Evolutionary conservation across 2,329 filamentous ascomycete genomes (phyloP).

Genomic region (Ophiostoma ulmi): DNA sequence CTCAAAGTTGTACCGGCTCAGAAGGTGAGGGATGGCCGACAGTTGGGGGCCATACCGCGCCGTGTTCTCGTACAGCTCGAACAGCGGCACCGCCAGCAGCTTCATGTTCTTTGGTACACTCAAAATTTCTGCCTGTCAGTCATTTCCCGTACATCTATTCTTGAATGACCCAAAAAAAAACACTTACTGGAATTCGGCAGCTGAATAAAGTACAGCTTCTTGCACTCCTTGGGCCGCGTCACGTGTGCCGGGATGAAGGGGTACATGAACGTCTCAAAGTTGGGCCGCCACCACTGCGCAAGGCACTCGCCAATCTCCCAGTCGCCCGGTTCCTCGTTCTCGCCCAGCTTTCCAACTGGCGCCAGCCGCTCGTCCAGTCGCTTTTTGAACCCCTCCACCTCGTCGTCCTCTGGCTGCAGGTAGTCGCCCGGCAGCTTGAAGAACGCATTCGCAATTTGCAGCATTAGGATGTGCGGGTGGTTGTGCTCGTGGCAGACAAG

Average conservation of each 20-base stretch:
- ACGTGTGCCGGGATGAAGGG: slow-evolving; percentile 95
- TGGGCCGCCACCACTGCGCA: slow-evolving; percentile 97
- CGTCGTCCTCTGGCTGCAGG: slow-evolving; percentile 80
- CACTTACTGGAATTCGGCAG: slow-evolving; percentile 81
- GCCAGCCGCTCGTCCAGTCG: slow-evolving; percentile 90
- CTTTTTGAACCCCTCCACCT: slow-evolving; percentile 89
- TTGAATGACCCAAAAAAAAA: neutral
- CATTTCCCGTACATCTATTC: neutral
- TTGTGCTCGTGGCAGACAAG: slow-evolving; percentile 98
- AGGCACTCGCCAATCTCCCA: slow-evolving; percentile 95
- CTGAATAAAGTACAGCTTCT: slow-evolving; percentile 97
- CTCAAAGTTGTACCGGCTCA: slow-evolving; percentile 95
- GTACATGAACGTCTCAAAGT: slow-evolving; percentile 99
- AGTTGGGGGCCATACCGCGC: slow-evolving; percentile 91
- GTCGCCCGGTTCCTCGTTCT: slow-evolving; percentile 76
- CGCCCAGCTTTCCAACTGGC: slow-evolving; percentile 78
- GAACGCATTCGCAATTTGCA: slow-evolving; percentile 98
- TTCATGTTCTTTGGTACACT: slow-evolving; percentile 99
- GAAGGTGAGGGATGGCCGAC: slow-evolving; percentile 88
- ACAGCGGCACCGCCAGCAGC: slow-evolving; percentile 88
- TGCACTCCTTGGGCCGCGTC: slow-evolving; percentile 95
- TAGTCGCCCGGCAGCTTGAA: slow-evolving; percentile 99
- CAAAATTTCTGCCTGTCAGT: slow-evolving; percentile 64
- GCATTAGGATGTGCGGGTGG: slow-evolving; percentile 96
- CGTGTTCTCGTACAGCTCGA: slow-evolving; percentile 97